phyloP scores from a whole-genome alignment of 2,329 filamentous ascomycete species.

The Ramularia endophylla region DNA sequence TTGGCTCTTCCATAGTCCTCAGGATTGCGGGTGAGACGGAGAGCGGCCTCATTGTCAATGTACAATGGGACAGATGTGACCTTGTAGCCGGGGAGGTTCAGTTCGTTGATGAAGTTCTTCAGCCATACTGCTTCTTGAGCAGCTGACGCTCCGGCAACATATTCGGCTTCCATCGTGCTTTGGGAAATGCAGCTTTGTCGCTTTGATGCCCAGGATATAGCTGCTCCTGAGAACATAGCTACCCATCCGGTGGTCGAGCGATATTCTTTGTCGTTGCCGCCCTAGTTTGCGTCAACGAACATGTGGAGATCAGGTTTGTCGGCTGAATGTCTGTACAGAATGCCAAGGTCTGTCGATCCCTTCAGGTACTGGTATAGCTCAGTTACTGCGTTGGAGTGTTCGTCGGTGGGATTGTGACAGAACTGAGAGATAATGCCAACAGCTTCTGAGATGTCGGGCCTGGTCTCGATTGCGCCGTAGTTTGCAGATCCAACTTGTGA shows the following conservation, averaged over 20 bases:
- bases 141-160: constrained; percentile 1
- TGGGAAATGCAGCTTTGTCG: constrained; percentile 1
- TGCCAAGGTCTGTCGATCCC: neutral
- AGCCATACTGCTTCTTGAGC: constrained; percentile 9
- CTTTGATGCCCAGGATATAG: constrained; percentile 7
- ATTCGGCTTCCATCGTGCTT: constrained; percentile 8
- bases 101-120: constrained; percentile 7
- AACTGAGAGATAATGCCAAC: constrained; percentile 2
- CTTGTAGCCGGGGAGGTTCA: constrained; percentile 1
- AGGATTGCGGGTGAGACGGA: constrained; percentile 8
- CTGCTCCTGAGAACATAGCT: constrained; percentile 3
- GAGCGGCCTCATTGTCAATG: constrained; percentile 9
- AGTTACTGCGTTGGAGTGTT: neutral
- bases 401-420: constrained; percentile 1
- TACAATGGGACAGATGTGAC: constrained; percentile 2
- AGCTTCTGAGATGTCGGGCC: constrained; percentile 1
- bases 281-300: constrained; percentile 8
- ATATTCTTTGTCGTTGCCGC: neutral
- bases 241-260: constrained; percentile 7
- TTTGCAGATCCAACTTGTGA: constrained; percentile 2
- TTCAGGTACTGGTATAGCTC: constrained; percentile 2
- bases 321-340: neutral
- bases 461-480: constrained; percentile 2
- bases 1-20: constrained; percentile 3
- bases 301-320: constrained; percentile 1